Conservation (phyloP, 345 rosid genomes). For the Gossypium turneri region DNA sequence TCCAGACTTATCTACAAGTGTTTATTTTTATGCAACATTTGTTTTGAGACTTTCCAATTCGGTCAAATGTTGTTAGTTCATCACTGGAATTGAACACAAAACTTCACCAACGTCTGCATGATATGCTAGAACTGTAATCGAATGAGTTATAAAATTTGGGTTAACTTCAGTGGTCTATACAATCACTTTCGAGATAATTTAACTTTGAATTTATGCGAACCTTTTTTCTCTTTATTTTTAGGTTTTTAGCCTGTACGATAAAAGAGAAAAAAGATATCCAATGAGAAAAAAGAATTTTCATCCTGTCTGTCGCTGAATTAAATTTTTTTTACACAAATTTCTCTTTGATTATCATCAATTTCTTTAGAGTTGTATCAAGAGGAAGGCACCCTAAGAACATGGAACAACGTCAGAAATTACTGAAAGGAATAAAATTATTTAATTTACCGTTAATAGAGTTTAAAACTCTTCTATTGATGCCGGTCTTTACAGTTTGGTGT, state of each 20-base stretch:
- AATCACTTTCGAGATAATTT: neutral
- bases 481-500: too few species aligned
- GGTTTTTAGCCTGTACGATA: too few species aligned
- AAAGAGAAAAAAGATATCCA: too few species aligned
- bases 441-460: neutral
- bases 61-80: conserved; percentile 2
- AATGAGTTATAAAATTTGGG: neutral
- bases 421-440: neutral
- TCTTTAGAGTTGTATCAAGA: neutral
- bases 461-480: neutral
- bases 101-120: neutral
- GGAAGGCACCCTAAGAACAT: neutral
- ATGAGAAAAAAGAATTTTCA: too few species aligned
- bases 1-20: neutral
- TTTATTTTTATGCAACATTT: conserved; percentile 8
- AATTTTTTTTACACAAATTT: neutral
- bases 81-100: neutral
- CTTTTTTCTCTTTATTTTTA: too few species aligned
- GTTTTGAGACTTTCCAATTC: neutral
- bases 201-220: too few species aligned
- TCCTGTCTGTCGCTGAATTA: neutral
- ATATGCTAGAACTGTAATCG: neutral
- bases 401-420: neutral
- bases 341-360: neutral
- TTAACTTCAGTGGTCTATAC: neutral